Evolutionary conservation across 306 rosid genomes (phyloP), one percentile per base, ranked within the genome.

Genomic region (Cucumis melo): DNA sequence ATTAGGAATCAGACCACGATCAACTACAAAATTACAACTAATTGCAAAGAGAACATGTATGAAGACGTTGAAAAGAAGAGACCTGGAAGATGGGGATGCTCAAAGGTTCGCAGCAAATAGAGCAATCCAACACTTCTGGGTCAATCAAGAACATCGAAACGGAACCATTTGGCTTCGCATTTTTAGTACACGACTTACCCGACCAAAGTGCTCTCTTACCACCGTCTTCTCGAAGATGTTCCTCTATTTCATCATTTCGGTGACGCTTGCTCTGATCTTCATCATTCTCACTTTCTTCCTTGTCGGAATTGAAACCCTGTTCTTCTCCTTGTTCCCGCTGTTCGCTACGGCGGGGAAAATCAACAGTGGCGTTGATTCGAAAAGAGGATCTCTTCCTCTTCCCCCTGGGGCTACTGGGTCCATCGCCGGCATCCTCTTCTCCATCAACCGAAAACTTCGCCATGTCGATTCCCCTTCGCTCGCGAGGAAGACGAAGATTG

Each of bases 51-150:
- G 73, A 66, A 24, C 65, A 27, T n/a, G 73, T 6, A 66, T 0
- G 10, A 10, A 66, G 21, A 44, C 1, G 8, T 63, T 63, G 70
- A 39, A 41, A 16, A 63, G 12, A 77, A 76, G 48, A 27, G 10
- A 88, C 92, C 92, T 88, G 92, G 76, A 58, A 88, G 6, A 85
- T 73, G 78, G 92, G 92, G 50, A 66, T 15, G 42, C 51, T 44
- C 84, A 88, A 78, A 51, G 90, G 84, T 60, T 88, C 90, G 24
- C 41, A 85, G 79, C 92, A 88, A 78, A 88, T 83, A 76, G 73
- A 83, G 70, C 92, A 88, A 82, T 88, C 90, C 32, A 88, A 80
- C 65, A 88, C 92, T 59, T 87, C 90, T 23, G 92, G 86, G 63
- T 88, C 92, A 2, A 80, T 63, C 34, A 88, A 76, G 36, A 65